A percentile compares a stretch with the other conserved stretches of the same genome.
phyloP scores from a whole-genome alignment of 2,329 filamentous ascomycete genomes.

The Alternaria infectoria region DNA sequence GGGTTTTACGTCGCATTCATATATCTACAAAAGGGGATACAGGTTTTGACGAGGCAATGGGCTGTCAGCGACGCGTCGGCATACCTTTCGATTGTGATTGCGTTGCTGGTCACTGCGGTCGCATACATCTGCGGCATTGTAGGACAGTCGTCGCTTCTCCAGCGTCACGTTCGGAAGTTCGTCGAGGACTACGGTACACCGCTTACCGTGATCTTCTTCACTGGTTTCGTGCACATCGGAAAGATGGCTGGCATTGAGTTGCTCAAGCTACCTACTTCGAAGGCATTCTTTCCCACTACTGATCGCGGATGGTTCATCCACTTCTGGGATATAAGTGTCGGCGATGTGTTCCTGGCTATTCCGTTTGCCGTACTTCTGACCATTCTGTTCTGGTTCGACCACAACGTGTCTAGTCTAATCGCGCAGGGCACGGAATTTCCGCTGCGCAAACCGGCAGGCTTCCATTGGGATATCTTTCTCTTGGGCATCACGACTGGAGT shows the following conservation, averaged over 20 bases:
- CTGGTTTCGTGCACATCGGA: constrained; percentile 85
- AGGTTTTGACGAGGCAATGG: constrained; percentile 81
- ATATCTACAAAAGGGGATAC: constrained; percentile 88
- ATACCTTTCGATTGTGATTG: constrained; percentile 79
- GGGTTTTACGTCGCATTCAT: constrained; percentile 93
- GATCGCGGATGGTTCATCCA: constrained; percentile 77
- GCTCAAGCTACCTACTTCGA: constrained; percentile 74
- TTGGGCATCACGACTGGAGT: constrained; percentile 63
- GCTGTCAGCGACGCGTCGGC: constrained; percentile 64
- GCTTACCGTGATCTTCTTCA: constrained; percentile 73
- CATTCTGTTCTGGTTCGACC: constrained; percentile 87
- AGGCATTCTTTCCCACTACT: constrained; percentile 78
- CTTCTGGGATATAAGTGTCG: constrained; percentile 78
- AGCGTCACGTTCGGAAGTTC: constrained; percentile 77
- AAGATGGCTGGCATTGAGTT: constrained; percentile 76
- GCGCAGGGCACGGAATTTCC: constrained; percentile 64
- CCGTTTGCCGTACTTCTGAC: constrained; percentile 85
- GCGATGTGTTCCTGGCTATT: constrained; percentile 81
- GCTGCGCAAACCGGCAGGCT: constrained; percentile 64
- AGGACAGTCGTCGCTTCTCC: constrained; percentile 74
- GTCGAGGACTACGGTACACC: constrained; percentile 90
- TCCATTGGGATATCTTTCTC: constrained; percentile 67
- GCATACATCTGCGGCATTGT: constrained; percentile 77
- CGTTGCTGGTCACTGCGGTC: constrained; percentile 77
- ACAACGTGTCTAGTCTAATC: constrained; percentile 69